Percentiles rank a stretch among this genome's conserved stretches.
Evolutionary conservation across 805 yeast genomes (phyloP).

Genomic region (Pichia pseudocactophila): DNA sequence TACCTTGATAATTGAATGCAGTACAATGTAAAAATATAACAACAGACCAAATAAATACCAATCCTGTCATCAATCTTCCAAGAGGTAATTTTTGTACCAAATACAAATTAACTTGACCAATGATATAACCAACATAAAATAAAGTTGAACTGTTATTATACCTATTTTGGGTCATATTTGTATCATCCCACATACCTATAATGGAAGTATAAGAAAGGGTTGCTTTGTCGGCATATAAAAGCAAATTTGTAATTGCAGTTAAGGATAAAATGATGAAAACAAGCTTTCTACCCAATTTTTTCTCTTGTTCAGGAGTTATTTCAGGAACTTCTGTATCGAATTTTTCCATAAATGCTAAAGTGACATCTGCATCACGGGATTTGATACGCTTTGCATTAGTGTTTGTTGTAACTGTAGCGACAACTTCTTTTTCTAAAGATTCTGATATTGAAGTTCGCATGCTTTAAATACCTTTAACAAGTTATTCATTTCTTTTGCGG

Average conservation of each 20-base stretch:
- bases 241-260: slow-evolving; percentile 17
- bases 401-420: not conserved
- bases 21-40: slow-evolving; percentile 39
- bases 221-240: slow-evolving; percentile 34
- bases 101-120: slow-evolving; percentile 37
- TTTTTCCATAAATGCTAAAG: slow-evolving; percentile 20
- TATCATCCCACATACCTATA: slow-evolving; percentile 38
- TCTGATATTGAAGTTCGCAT: slow-evolving; percentile 1
- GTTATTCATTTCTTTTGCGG: too few relatives aligned
- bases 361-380: slow-evolving; percentile 23
- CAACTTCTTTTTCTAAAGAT: not conserved
- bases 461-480: too few relatives aligned
- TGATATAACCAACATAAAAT: slow-evolving; percentile 43
- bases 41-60: slow-evolving; percentile 37
- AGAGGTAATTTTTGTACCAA: slow-evolving; percentile 38
- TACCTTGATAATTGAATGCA: slow-evolving; percentile 37
- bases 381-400: slow-evolving; percentile 2
- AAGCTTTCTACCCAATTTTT: slow-evolving; percentile 14
- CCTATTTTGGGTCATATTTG: slow-evolving; percentile 33
- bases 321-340: slow-evolving; percentile 17
- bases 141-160: slow-evolving; percentile 43
- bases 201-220: slow-evolving; percentile 34
- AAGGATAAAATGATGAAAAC: slow-evolving; percentile 21
- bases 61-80: slow-evolving; percentile 29
- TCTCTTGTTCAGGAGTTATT: slow-evolving; percentile 17